Base-by-base conservation (phyloP, 805 yeast genomes). In the Lipomyces spencermartinsiae region DNA sequence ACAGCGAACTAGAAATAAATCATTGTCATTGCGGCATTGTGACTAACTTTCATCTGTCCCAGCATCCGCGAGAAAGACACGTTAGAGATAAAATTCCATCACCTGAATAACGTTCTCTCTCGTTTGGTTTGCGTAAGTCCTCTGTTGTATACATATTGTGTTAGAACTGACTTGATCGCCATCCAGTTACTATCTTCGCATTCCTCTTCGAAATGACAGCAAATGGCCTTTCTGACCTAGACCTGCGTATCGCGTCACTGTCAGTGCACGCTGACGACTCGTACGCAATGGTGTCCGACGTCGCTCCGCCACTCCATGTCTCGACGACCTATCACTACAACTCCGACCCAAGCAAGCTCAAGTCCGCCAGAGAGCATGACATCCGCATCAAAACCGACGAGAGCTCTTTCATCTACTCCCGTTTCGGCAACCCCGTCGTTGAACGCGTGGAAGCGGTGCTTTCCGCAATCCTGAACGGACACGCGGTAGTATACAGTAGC, bases 291-390 rank as follows among this genome's bases (percentile, higher is more conserved):
- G 73, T 59, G 16, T 59, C 74, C 46, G 84, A 80, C 67, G 79
- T 78, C 10, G 87, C 89, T 0, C 88, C 94, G 6, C 97, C 98
- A 31, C 88, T 93, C 67, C 91, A 90, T 70, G 89, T 91, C 2
- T 78, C 95, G 1, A 90, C 97, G 1, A 93, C 97, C 0, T 93
- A 81, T 78, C 83, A 86, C 64, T 93, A 93, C 78, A 78, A 85
- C 35, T 76, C 82, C 2, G 84, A 90, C 69, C 92, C 93, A 1
- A 81, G 76, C 0, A 80, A 87, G 31, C 81, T 91, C 58, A 75
- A 80, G 14, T 83, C 87, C 7, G 78, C 77, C 2, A 34, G 34
- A 31, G 71, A 65, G 2, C 62, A 37, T 33, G 69, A 65, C 25
- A 77, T 78, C 51, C 73, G 74, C 66, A 69, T 71, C 51, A 61